Evolutionary conservation across 495 filamentous ascomycete genomes (phyloP), one percentile per base, ranked within the genome.

Genomic region (Penicillium coffeae): DNA sequence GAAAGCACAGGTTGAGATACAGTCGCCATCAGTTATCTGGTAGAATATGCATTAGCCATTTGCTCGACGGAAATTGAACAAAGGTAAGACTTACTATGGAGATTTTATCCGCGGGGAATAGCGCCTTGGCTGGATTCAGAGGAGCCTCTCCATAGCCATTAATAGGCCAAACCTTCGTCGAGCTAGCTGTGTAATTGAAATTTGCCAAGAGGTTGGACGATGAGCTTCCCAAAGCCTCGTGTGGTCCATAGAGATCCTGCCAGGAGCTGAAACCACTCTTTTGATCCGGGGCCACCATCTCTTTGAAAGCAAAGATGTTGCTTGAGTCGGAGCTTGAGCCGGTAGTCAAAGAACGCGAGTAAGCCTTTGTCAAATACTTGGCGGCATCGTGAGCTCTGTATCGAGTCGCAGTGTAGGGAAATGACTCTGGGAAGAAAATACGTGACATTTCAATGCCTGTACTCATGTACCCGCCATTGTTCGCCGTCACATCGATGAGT

Each of bases 1-100:
- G 50, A 84, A 63, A 3, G 78, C 76, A 65, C 84, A 88, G 1
- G 82, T 83, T 3, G 80, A 84, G 21, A 74, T 78, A 63, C 84
- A 88, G 52, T 75, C 74, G 37, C 84, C 83, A 59, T 87, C 82
- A 21, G 74, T 74, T 32, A 66, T 58, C 62, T 65, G 33, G 16
- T n/a, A n/a, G n/a, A n/a, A 39, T 22, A 3, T 1, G 33, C 13
- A 33, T 55, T 49, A 59, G 34, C 21, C 42, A 1, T 35, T 15
- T 21, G 30, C 27, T 27, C 5, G 25, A 5, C 25, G 10, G 8
- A 16, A 35, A 21, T 14, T 6, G 3, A 33, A 10, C 2, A 14
- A 19, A 42, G 20, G 14, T 8, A 27, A 12, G 1, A 61, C 56
- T 44, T 53, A 68, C 60, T 1, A 80, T 52, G 21, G 79, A 62